Percentiles rank a stretch among this genome's conserved stretches.
phyloP scores from a whole-genome alignment of 2,329 filamentous ascomycete genomes.

The Raffaelea deltoideospora region DNA sequence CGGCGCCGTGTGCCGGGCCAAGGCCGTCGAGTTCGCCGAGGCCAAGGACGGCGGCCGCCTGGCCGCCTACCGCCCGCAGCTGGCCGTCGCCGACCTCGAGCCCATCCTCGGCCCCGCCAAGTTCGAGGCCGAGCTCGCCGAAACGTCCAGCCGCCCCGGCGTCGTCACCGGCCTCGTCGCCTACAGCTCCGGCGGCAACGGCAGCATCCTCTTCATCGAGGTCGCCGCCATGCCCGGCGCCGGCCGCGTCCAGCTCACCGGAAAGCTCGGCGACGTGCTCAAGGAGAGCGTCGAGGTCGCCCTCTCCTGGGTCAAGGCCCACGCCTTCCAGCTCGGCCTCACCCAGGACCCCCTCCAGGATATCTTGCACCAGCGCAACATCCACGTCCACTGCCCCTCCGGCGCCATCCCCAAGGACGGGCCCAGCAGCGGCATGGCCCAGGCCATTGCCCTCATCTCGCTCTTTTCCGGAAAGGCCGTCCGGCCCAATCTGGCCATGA shows the following conservation, averaged over 20 bases:
- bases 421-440: conserved; percentile 73
- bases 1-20: conserved; percentile 82
- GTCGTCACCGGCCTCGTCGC: conserved; percentile 94
- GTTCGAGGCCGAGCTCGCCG: conserved; percentile 90
- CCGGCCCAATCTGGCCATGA: conserved; percentile 91
- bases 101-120: conserved; percentile 82
- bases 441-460: conserved; percentile 84
- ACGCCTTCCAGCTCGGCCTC: conserved; percentile 80
- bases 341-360: conserved; percentile 69
- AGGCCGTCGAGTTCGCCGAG: conserved; percentile 89
- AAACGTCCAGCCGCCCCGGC: conserved; percentile 68
- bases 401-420: conserved; percentile 94
- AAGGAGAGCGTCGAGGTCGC: conserved; percentile 97
- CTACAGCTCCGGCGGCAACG: conserved; percentile 83
- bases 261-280: conserved; percentile 88
- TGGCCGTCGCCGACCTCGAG: conserved; percentile 72
- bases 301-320: conserved; percentile 90
- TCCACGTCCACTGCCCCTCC: conserved; percentile 92
- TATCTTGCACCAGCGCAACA: conserved; percentile 87
- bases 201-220: conserved; percentile 95
- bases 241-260: conserved; percentile 85
- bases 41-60: conserved; percentile 60
- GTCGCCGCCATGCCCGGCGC: conserved; percentile 93
- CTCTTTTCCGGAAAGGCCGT: conserved; percentile 77
- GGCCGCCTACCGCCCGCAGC: conserved; percentile 54